Evolutionary conservation across 805 yeast species (phyloP).

Genomic region (Yarrowia deformans): DNA sequence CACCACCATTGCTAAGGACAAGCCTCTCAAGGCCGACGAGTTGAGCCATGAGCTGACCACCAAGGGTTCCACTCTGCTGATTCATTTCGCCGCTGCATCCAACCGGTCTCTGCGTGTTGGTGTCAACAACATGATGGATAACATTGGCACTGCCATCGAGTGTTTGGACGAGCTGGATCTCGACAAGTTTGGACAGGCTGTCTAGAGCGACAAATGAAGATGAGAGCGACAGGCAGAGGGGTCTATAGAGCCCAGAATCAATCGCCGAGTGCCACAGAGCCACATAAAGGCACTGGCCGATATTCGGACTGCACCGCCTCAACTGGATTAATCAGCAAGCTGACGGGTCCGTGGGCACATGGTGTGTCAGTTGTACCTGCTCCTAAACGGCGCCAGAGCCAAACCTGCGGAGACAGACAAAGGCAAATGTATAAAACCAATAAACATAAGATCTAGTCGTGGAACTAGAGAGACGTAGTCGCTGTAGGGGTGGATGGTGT

Average conservation of each 20-base stretch:
- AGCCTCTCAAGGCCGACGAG: constrained; percentile 76
- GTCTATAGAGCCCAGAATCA: background rate
- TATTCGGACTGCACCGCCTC: no score
- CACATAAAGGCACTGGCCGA: no score
- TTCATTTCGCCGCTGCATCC: constrained; percentile 65
- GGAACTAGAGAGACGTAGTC: background rate
- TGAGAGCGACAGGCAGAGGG: background rate
- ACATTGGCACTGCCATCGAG: constrained; percentile 76
- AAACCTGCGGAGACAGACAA: constrained; percentile 6
- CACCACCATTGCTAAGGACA: constrained; percentile 74
- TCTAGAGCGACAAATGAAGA: background rate
- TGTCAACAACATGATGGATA: constrained; percentile 79
- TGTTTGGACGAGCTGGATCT: constrained; percentile 70
- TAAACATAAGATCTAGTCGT: background rate
- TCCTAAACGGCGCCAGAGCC: constrained; percentile 7
- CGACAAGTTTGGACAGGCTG: constrained; percentile 24
- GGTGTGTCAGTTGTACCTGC: background rate
- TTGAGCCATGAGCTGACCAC: constrained; percentile 58
- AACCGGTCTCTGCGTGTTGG: constrained; percentile 85
- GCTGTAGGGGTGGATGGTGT: no score
- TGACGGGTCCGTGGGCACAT: no score
- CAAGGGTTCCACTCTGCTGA: constrained; percentile 52
- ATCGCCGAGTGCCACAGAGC: no score
- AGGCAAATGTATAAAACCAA: constrained; percentile 6
- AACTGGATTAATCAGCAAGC: background rate